Percentiles rank a stretch among this genome's conserved stretches.
Conservation (phyloP, 1,284 basidiomycete species). For the Sutorius eximius region DNA sequence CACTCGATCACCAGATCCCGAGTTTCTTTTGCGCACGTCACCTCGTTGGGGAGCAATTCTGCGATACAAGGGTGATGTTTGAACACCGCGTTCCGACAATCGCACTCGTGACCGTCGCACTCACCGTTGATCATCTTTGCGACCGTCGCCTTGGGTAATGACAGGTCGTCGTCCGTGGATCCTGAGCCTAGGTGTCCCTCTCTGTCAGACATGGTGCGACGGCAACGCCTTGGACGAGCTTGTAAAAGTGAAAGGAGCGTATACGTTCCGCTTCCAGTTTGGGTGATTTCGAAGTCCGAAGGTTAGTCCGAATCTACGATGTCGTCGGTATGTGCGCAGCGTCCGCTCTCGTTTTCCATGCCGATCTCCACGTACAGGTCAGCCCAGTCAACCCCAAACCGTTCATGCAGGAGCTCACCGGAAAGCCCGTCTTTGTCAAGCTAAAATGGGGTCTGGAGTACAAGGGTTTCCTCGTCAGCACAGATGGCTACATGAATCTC, state of each 20-base stretch:
- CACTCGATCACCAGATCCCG: conserved; percentile 96
- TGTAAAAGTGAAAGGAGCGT: background rate
- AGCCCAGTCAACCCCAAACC: conserved; percentile 98
- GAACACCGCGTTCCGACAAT: conserved; percentile 5
- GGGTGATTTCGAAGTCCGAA: conserved; percentile 55
- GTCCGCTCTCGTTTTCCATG: conserved; percentile 23
- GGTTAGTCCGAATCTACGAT: conserved; percentile 21
- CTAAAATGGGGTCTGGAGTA: conserved; percentile 99
- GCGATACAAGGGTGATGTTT: conserved; percentile 10
- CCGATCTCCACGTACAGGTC: conserved; percentile 49
- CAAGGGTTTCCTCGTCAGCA: conserved; percentile 98
- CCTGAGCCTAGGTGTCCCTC: conserved; percentile 66
- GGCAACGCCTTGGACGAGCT: conserved; percentile 6
- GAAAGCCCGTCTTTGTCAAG: conserved; percentile 92
- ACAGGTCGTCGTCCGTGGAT: conserved; percentile 85
- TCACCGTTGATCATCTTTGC: conserved; percentile 94
- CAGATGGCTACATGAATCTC: conserved; percentile 99
- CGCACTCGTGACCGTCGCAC: conserved; percentile 1
- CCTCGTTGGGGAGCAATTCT: conserved; percentile 89
- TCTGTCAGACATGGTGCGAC: conserved; percentile 74
- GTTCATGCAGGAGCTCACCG: conserved; percentile 97
- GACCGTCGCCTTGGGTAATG: conserved; percentile 95
- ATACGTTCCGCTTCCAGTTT: conserved; percentile 5
- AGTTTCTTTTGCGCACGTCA: conserved; percentile 94
- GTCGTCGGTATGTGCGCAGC: conserved; percentile 57